Evolutionary conservation across 2,329 filamentous ascomycete species (phyloP).

Genomic region (Fusarium veterinarium): DNA sequence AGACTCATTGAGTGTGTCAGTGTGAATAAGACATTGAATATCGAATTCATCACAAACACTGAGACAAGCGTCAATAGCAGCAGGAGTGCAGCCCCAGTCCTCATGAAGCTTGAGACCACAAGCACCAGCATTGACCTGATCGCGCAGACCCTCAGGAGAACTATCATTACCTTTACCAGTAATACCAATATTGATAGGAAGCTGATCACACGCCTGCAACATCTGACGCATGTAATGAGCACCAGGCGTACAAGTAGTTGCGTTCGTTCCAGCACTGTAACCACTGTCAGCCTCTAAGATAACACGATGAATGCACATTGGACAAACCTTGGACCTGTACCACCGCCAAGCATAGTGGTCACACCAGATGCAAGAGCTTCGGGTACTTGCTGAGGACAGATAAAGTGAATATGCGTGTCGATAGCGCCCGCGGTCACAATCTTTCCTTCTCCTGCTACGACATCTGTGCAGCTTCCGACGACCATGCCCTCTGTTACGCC

Average conservation of each 20-base stretch:
- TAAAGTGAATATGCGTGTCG: constrained; percentile 93
- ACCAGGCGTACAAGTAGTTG: constrained; percentile 93
- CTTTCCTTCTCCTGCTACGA: constrained; percentile 88
- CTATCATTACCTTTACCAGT: constrained; percentile 95
- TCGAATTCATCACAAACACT: constrained; percentile 90
- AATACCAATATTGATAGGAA: constrained; percentile 90
- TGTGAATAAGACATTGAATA: constrained; percentile 94
- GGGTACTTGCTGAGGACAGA: constrained; percentile 90
- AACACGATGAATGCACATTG: not conserved
- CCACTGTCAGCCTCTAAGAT: constrained; percentile 16
- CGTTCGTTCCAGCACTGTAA: constrained; percentile 82
- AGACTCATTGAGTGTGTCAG: constrained; percentile 94
- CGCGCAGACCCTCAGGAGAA: constrained; percentile 74
- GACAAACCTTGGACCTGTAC: constrained; percentile 84
- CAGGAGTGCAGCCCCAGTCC: constrained; percentile 93
- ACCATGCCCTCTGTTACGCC: constrained; percentile 83
- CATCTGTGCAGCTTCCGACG: constrained; percentile 89
- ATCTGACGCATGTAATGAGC: constrained; percentile 86
- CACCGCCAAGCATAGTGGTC: constrained; percentile 90
- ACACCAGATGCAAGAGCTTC: constrained; percentile 88
- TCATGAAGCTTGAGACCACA: constrained; percentile 95
- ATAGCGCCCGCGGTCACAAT: constrained; percentile 92
- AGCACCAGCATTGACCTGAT: constrained; percentile 85
- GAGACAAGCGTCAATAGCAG: constrained; percentile 89
- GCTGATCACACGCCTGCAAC: constrained; percentile 84